Percentiles rank a stretch among this genome's conserved stretches.
Evolutionary conservation across 2,329 filamentous ascomycete species (phyloP).

Genomic region (Grosmannia clavigera): DNA sequence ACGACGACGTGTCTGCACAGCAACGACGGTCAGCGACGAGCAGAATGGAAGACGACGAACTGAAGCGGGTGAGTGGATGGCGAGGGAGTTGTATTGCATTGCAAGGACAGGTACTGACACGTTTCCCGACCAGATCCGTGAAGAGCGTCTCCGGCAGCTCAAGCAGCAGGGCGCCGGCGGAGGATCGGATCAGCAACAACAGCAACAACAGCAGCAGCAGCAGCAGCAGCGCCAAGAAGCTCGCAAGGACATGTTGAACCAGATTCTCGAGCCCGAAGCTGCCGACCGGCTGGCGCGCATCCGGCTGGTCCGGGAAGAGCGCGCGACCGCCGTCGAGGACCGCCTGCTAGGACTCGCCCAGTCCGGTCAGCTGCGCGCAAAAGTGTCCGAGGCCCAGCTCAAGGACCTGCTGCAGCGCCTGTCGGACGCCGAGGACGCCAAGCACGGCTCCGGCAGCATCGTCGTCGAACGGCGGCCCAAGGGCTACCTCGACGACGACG

Average conservation of each 20-base stretch:
- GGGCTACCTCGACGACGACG: slow-evolving; percentile 74
- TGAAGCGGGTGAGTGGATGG: slow-evolving; percentile 20
- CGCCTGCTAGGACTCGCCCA: slow-evolving; percentile 83
- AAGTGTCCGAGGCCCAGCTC: slow-evolving; percentile 85
- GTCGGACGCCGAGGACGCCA: slow-evolving; percentile 68
- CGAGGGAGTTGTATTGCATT: not conserved
- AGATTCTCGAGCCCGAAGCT: slow-evolving; percentile 90
- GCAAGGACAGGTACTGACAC: not conserved
- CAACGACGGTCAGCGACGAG: too few species aligned
- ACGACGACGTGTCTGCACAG: too few species aligned
- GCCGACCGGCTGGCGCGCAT: slow-evolving; percentile 89
- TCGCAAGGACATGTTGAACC: slow-evolving; percentile 64
- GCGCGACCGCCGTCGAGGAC: slow-evolving; percentile 85
- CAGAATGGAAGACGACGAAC: slow-evolving; percentile 27
- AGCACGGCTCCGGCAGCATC: slow-evolving; percentile 38
- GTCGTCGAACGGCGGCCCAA: slow-evolving; percentile 67
- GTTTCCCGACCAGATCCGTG: slow-evolving; percentile 54
- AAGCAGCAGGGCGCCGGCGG: slow-evolving; percentile 53
- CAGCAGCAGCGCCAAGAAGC: slow-evolving; percentile 36
- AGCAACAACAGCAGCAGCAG: slow-evolving; percentile 56
- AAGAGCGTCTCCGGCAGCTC: slow-evolving; percentile 85
- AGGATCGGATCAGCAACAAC: slow-evolving; percentile 40
- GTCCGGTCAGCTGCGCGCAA: slow-evolving; percentile 70
- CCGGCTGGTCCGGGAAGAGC: slow-evolving; percentile 85
- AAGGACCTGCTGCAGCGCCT: slow-evolving; percentile 85